A percentile compares a stretch with the other conserved stretches of the same genome.
phyloP scores from a whole-genome alignment of 345 rosid species.

The Eucalyptus polybractea region DNA sequence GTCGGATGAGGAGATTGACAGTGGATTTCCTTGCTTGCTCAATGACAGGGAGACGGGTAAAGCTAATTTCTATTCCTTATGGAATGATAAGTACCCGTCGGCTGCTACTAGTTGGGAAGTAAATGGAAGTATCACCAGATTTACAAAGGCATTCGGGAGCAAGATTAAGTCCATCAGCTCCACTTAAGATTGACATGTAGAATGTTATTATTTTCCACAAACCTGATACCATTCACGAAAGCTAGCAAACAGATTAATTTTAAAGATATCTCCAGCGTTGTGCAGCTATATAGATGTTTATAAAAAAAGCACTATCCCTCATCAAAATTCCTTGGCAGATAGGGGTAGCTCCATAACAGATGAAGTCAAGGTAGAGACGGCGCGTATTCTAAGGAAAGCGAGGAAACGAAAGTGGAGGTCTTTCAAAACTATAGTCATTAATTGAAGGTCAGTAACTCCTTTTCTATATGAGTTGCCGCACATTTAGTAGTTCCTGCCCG shows the following conservation, averaged over 20 bases:
- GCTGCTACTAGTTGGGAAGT: background rate
- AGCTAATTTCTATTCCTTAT: background rate
- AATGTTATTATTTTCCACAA: background rate
- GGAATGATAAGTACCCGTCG: background rate
- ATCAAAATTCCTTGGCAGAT: background rate
- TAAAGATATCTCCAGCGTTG: background rate
- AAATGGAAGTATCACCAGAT: background rate
- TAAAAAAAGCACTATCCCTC: background rate
- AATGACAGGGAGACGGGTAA: constrained; percentile 47
- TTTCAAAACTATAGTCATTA: constrained; percentile 48
- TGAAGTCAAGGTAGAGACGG: constrained; percentile 47
- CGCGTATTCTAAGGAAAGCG: constrained; percentile 54
- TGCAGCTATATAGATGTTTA: background rate
- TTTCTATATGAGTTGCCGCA: background rate
- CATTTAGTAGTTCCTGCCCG: background rate
- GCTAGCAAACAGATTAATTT: background rate
- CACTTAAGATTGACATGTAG: background rate
- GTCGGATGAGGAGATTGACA: constrained; percentile 75
- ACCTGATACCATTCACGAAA: background rate
- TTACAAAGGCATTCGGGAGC: background rate
- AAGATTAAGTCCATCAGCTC: background rate
- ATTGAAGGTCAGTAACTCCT: constrained; percentile 29
- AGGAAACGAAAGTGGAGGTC: constrained; percentile 70
- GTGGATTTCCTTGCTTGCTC: constrained; percentile 65
- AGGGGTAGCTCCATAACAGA: background rate